Conservation (phyloP, 352 stramenopile genomes). For the Paralagenidium karlingii region DNA sequence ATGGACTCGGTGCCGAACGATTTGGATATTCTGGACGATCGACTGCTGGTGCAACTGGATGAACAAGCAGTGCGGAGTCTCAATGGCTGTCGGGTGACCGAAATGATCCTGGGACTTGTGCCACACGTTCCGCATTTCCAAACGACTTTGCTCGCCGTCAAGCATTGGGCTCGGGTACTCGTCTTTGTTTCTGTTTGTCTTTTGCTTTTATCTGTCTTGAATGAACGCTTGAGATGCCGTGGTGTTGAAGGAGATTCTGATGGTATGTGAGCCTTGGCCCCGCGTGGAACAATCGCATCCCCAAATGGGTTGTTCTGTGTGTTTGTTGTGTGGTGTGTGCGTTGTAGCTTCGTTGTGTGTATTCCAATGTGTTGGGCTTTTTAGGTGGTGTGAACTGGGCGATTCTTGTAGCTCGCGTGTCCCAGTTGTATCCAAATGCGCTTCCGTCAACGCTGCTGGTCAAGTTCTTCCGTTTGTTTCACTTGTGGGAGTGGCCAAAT, state of each 20-base stretch:
- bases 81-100: slow-evolving; percentile 93
- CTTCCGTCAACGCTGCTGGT: slow-evolving; percentile 79
- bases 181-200: not conserved
- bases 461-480: slow-evolving; percentile 94
- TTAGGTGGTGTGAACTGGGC: slow-evolving; percentile 98
- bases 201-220: not conserved
- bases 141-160: slow-evolving; percentile 84
- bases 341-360: slow-evolving; percentile 87
- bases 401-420: slow-evolving; percentile 95
- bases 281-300: too few species aligned
- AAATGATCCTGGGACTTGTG: slow-evolving; percentile 89
- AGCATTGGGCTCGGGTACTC: slow-evolving; percentile 79
- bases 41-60: slow-evolving; percentile 81
- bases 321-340: slow-evolving; percentile 1
- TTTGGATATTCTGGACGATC: slow-evolving; percentile 74
- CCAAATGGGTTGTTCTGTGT: too few species aligned
- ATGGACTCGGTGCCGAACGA: slow-evolving; percentile 40
- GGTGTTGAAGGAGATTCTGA: too few species aligned
- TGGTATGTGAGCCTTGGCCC: too few species aligned
- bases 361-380: slow-evolving; percentile 98
- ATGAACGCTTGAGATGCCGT: slow-evolving; percentile 3
- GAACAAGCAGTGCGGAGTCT: slow-evolving; percentile 86
- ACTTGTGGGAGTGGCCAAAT: slow-evolving; percentile 93
- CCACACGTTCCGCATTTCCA: slow-evolving; percentile 77
- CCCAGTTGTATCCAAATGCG: slow-evolving; percentile 83